phyloP scores from a whole-genome alignment of 1,139 yeast genomes.

The Diutina rugosa region DNA sequence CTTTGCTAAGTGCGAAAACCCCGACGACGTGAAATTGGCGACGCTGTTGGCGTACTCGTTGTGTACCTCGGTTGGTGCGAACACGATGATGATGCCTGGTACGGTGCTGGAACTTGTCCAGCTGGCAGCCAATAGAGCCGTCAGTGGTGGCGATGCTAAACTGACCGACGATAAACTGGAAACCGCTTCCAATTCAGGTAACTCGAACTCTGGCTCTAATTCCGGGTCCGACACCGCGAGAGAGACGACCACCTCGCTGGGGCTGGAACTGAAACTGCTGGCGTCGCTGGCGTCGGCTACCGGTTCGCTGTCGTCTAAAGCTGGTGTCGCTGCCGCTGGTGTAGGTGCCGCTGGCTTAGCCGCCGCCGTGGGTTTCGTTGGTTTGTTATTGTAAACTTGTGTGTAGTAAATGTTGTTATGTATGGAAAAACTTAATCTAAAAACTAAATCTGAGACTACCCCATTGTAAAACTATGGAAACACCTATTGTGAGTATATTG shows the following conservation, averaged over 20 bases:
- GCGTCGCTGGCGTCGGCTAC: conserved; percentile 4
- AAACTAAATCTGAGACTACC: background rate
- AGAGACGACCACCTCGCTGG: conserved; percentile 7
- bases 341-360: conserved; percentile 3
- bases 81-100: conserved; percentile 33
- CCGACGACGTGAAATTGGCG: conserved; percentile 11
- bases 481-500: too few species aligned
- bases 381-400: background rate
- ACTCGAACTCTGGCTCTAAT: background rate
- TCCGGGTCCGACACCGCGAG: background rate
- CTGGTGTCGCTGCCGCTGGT: conserved; percentile 4
- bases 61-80: conserved; percentile 32
- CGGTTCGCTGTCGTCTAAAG: background rate
- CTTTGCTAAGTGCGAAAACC: conserved; percentile 5
- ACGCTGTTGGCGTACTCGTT: conserved; percentile 25
- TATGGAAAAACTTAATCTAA: too few species aligned
- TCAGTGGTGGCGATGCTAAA: background rate
- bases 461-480: too few species aligned
- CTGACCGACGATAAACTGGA: background rate
- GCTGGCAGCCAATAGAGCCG: background rate
- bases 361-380: background rate
- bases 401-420: too few species aligned
- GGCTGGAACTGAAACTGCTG: conserved; percentile 3
- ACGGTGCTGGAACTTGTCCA: conserved; percentile 12
- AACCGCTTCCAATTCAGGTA: background rate